These are phyloP conservation scores for Cystodermella granulosa DNA, from an alignment of 1,284 basidiomycete species.

Conservation along the genomic window DNA sequence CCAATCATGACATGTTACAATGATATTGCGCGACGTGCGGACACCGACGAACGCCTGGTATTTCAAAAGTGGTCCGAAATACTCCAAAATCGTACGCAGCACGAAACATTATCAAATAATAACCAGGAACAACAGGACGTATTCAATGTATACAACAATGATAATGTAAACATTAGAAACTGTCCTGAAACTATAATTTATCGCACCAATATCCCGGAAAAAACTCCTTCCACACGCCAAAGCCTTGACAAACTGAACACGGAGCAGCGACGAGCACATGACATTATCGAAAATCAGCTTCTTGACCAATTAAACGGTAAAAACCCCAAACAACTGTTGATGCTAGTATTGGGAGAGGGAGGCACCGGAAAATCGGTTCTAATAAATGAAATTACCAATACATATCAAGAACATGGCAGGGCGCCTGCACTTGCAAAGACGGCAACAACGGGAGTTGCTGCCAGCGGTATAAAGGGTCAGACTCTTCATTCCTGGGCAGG, in stretches of 20 bases:
- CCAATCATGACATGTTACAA: background rate
- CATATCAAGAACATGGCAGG: slow-evolving; percentile 14
- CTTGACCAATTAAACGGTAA: slow-evolving; percentile 1
- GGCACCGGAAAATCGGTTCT: slow-evolving; percentile 36
- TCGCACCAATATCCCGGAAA: background rate
- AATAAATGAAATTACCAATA: slow-evolving; percentile 28
- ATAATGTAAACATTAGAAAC: background rate
- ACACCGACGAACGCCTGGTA: too few relatives aligned
- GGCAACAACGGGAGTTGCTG: slow-evolving; percentile 34
- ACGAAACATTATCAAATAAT: background rate
- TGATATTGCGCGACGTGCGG: too few relatives aligned
- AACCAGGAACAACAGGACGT: background rate
- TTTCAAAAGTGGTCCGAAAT: background rate
- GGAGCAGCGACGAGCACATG: slow-evolving; percentile 17
- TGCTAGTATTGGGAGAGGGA: slow-evolving; percentile 30
- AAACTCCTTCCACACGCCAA: background rate
- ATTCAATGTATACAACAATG: background rate
- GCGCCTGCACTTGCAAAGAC: slow-evolving; percentile 19
- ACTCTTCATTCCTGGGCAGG: slow-evolving; percentile 32
- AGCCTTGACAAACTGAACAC: slow-evolving; percentile 13
- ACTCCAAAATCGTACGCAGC: background rate
- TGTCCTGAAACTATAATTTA: background rate
- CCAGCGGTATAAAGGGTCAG: slow-evolving; percentile 26
- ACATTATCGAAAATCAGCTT: slow-evolving; percentile 19
- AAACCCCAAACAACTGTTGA: slow-evolving; percentile 16